Evolutionary conservation across 805 yeast species (phyloP), one percentile per base, ranked within the genome.

Genomic region (Candida nitratophila): DNA sequence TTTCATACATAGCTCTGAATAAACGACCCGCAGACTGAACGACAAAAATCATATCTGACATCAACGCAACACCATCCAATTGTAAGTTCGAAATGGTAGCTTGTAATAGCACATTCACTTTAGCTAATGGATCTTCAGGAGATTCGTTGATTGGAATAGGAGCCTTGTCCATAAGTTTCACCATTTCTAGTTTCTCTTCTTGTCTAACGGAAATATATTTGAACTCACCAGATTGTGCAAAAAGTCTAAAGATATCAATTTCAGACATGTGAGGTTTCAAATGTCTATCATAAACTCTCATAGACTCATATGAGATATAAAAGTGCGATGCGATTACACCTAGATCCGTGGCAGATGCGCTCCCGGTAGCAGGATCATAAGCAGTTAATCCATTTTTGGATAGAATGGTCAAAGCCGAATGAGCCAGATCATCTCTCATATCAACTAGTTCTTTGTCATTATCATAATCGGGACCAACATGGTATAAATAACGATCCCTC

Each of bases 11-110:
- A 0, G 98, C 97, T 45, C 97, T 68, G 44, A 90, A 69, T 33
- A 93, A 63, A 57, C 99, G 74, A 3, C 95, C 91, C 1, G 96
- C 97, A 35, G 95, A 87, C 61, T 93, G 98, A 0, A 93, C 85
- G 35, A 93, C 79, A 58, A 86, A 93, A 3, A 87, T 73, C 96
- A 90, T 88, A 66, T 93, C 99, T 0, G 96, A 80, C 74, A 84
- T 79, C 47, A 95, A 64, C 0, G 97, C 96, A 66, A 87, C 86
- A 0, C 98, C 98, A 1, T 85, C 93, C 16, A 93, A 67, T 10
- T 70, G 66, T 21, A 90, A 66, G 32, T 81, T 65, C 1, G 96
- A 85, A n/a, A 93, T 86, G 54, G 86, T 88, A 0, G 96, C 77
- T 57, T 93, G 99, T 12, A 93, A 65, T 32, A 93, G 62, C 8